Evolutionary conservation across 176 grass and related monocot genomes (phyloP).

Genomic region (Poa annua): DNA sequence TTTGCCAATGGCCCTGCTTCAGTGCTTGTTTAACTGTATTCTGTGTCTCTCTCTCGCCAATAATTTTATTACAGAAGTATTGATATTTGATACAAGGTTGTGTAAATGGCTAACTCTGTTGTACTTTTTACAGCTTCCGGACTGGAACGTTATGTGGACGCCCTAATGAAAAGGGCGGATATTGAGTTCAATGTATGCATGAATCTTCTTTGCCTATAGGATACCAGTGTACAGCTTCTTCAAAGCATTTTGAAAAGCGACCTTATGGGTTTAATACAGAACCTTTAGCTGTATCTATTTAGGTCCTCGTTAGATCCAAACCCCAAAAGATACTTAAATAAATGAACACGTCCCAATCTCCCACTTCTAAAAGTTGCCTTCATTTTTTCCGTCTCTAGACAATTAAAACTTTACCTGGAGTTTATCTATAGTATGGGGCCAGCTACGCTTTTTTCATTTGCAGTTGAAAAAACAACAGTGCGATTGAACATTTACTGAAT

Average conservation of each 20-base stretch:
- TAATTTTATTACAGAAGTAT: background rate
- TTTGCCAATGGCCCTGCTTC: background rate
- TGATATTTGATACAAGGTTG: conserved; percentile 22
- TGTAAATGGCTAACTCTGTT: conserved; percentile 40
- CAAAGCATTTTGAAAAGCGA: background rate
- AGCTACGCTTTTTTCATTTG: conserved; percentile 15
- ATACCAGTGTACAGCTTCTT: conserved; percentile 27
- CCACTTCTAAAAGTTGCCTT: background rate
- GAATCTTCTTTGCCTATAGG: conserved; percentile 29
- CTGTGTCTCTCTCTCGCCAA: background rate
- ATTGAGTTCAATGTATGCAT: conserved; percentile 88
- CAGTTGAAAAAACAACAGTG: background rate
- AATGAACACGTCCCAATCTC: background rate
- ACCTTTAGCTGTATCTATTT: background rate
- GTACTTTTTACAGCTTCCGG: conserved; percentile 82
- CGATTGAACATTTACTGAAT: background rate
- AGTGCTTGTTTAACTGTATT: background rate
- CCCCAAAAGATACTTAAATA: background rate
- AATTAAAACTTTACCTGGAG: background rate
- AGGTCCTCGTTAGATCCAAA: background rate
- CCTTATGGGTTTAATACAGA: background rate
- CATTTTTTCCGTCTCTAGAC: background rate
- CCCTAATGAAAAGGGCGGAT: conserved; percentile 72
- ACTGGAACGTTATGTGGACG: conserved; percentile 72
- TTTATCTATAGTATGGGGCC: conserved; percentile 21